phyloP scores from a whole-genome alignment of 1,284 basidiomycete genomes.

The Boletus holoroseus region DNA sequence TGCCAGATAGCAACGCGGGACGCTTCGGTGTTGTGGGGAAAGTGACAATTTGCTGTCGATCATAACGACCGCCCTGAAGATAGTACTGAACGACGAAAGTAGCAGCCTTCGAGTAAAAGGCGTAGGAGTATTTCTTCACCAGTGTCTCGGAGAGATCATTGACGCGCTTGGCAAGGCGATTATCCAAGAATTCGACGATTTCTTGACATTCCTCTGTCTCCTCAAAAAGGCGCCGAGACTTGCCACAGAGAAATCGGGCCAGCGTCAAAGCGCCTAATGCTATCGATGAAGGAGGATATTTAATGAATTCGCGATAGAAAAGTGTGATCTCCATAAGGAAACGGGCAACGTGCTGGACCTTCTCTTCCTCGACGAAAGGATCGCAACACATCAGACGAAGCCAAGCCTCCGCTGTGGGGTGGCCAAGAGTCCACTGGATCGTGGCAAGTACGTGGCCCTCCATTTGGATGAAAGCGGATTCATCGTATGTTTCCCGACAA shows the following conservation, averaged over 20 bases:
- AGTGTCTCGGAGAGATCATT: conserved; percentile 89
- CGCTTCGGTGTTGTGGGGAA: conserved; percentile 71
- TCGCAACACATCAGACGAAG: conserved; percentile 76
- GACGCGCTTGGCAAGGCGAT: conserved; percentile 77
- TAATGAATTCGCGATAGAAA: conserved; percentile 94
- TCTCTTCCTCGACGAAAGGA: conserved; percentile 72
- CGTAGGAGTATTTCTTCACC: conserved; percentile 95
- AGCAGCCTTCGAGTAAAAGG: conserved; percentile 92
- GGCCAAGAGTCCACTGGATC: conserved; percentile 95
- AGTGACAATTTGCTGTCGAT: conserved; percentile 44
- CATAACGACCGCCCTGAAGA: conserved; percentile 68
- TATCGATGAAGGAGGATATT: conserved; percentile 79
- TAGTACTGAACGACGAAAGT: conserved; percentile 91
- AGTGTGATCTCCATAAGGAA: conserved; percentile 99
- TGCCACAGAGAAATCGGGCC: conserved; percentile 81
- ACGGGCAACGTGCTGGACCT: conserved; percentile 90
- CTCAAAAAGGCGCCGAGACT: conserved; percentile 70
- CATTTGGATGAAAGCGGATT: conserved; percentile 95
- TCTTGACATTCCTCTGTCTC: conserved; percentile 74
- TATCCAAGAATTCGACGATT: conserved; percentile 82
- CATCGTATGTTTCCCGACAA: conserved; percentile 93
- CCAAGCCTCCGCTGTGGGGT: conserved; percentile 98
- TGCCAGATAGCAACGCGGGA: conserved; percentile 42
- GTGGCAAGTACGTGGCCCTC: conserved; percentile 95
- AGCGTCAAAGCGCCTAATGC: conserved; percentile 85